A percentile compares a stretch with the other conserved stretches of the same genome.
These are phyloP conservation scores for Leishmania guyanensis DNA, from an alignment of 208 protist species.

Conservation along the genomic window DNA sequence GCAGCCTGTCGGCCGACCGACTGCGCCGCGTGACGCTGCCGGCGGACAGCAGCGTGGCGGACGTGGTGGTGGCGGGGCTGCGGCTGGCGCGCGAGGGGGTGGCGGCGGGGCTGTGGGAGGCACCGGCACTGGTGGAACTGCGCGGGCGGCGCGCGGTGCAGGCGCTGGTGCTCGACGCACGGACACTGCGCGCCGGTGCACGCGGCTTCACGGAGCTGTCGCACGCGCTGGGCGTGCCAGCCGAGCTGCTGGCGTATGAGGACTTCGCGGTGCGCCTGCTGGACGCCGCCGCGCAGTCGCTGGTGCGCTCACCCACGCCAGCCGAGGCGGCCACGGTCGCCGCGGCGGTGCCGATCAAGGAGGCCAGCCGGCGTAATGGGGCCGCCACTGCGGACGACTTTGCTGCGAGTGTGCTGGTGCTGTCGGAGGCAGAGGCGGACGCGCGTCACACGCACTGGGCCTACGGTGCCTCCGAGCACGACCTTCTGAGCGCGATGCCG, in stretches of 20 bases:
- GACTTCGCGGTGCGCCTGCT: conserved; percentile 20
- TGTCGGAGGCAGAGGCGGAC: conserved; percentile 19
- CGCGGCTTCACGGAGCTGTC: conserved; percentile 18
- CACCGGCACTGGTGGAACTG: conserved; percentile 23
- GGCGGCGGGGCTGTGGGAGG: background rate
- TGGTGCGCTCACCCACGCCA: conserved; percentile 9
- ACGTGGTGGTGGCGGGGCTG: conserved; percentile 32
- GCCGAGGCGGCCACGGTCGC: conserved; percentile 12
- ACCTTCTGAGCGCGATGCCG: conserved; percentile 21
- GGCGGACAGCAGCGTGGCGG: conserved; percentile 20
- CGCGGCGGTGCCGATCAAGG: background rate
- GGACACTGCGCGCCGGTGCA: conserved; percentile 16
- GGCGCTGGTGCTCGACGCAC: conserved; percentile 33
- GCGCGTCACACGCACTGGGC: conserved; percentile 21
- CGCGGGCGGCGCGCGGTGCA: conserved; percentile 30
- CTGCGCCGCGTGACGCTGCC: conserved; percentile 25
- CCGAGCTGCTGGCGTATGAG: conserved; percentile 24
- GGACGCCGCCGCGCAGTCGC: conserved; percentile 4
- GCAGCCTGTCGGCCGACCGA: conserved; percentile 7
- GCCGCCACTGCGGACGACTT: background rate
- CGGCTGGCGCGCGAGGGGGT: conserved; percentile 5
- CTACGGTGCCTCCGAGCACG: conserved; percentile 27
- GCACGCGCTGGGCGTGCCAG: conserved; percentile 15
- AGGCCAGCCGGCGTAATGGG: background rate
- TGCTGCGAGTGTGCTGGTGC: conserved; percentile 12